Evolutionary conservation across 140 eudicot species (phyloP), one percentile per base, ranked within the genome.

Genomic region (Oenanthe javanica): DNA sequence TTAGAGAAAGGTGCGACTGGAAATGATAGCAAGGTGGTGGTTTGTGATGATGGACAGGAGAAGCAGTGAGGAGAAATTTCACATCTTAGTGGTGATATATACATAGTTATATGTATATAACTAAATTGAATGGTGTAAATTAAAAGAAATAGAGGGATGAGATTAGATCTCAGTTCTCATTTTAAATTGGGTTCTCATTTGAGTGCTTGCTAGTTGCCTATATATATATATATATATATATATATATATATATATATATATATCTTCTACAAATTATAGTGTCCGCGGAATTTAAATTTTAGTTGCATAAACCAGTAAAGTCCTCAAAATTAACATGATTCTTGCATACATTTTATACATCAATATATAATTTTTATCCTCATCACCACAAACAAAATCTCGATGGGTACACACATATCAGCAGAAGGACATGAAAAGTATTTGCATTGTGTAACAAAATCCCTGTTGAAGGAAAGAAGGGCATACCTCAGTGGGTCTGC

Each of bases 401-500:
- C 5, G 18, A 45, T 21, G 27, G 38, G 4, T 43, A 54, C 77
- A 42, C 52, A 72, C 77, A 72, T 72, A 40, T 72, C 6, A 72
- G 77, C 4, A 11, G 5, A 19, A 19, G 5, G 16, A 72, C 54
- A 19, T 72, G 54, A 45, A 47, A 5, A 10, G 0, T 74, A 12
- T n/a, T 45, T 46, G 59, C 55, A 21, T 25, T 23, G 19, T 5
- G 27, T 25, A 50, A 47, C 4, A 27, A 48, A 31, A 2, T 47
- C 3, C 25, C 6, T 4, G n/a, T 19, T 74, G 5, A 72, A 72
- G 64, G 71, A 8, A 81, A 85, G 27, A 67, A 79, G 51, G 74
- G n/a, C 79, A 80, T 83, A 92, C 99, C 97, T 95, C n/a, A 95
- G 81, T 66, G 99, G 99, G 85, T 92, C 88, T 77, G 99, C 99